Percentiles rank a stretch among this genome's conserved stretches.
These are phyloP conservation scores for Galeopsis tetrahit DNA, from an alignment of 257 asterid species.

Conservation along the genomic window DNA sequence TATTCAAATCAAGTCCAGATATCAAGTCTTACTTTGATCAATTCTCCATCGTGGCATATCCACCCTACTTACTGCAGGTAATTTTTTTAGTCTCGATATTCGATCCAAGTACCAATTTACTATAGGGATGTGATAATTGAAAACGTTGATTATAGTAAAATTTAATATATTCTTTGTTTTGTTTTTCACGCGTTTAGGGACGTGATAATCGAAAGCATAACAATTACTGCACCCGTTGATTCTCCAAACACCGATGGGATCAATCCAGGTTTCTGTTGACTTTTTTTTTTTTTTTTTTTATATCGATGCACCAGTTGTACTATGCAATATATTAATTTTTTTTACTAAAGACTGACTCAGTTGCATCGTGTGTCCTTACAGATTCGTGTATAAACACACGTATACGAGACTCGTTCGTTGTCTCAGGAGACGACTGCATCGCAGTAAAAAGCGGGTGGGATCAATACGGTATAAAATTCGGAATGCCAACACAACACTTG, in stretches of 20 bases:
- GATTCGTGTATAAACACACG: conserved; percentile 74
- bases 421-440: conserved; percentile 80
- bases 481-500: conserved; percentile 56
- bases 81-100: no score
- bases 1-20: conserved; percentile 59
- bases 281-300: no score
- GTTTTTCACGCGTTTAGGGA: conserved; percentile 36
- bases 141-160: no score
- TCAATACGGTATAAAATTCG: conserved; percentile 55
- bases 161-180: neutral
- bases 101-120: no score
- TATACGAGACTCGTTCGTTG: conserved; percentile 61
- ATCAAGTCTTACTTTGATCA: conserved; percentile 57
- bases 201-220: conserved; percentile 59
- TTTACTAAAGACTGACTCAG: no score
- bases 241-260: conserved; percentile 81
- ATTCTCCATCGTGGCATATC: conserved; percentile 81
- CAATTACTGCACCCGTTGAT: conserved; percentile 58
- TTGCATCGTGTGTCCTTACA: conserved; percentile 23
- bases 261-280: conserved; percentile 57
- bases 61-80: conserved; percentile 50
- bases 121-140: no score
- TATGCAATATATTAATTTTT: no score
- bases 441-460: conserved; percentile 90
- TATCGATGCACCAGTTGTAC: no score